Conservation (phyloP, 495 filamentous ascomycete species). For the Zalerion maritima region DNA sequence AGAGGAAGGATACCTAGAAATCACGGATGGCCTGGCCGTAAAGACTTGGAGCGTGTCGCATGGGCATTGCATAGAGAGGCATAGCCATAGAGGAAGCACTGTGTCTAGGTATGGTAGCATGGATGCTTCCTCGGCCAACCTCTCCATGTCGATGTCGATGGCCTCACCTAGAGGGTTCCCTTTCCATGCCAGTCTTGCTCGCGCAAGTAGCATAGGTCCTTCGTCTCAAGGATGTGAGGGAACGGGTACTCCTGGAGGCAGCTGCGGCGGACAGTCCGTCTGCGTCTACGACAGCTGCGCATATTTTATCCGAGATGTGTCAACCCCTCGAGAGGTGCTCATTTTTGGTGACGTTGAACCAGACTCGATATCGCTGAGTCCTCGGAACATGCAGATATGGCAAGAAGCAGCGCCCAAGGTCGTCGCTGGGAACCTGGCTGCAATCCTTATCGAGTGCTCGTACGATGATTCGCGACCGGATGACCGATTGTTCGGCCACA, state of each 20-base stretch:
- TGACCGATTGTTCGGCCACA: constrained; percentile 69
- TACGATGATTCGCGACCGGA: constrained; percentile 67
- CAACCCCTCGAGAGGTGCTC: constrained; percentile 58
- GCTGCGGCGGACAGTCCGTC: no score
- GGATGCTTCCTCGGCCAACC: constrained; percentile 14
- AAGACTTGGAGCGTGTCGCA: constrained; percentile 73
- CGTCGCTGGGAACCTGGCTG: constrained; percentile 46
- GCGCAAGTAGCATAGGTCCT: no score
- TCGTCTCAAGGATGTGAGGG: no score
- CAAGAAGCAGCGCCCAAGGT: constrained; percentile 73
- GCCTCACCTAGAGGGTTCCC: no score
- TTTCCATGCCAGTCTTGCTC: no score
- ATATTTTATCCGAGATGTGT: constrained; percentile 71
- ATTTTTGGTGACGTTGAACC: constrained; percentile 95
- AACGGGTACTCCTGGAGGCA: no score
- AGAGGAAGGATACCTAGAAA: constrained; percentile 72
- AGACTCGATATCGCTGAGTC: constrained; percentile 64
- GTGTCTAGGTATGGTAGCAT: constrained; percentile 23
- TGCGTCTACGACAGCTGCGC: constrained; percentile 74
- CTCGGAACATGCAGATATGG: constrained; percentile 74
- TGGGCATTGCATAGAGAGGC: constrained; percentile 67
- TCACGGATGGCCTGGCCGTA: constrained; percentile 66
- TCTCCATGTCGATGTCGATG: no score
- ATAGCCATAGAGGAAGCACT: constrained; percentile 43
- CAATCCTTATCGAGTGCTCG: constrained; percentile 90